Evolutionary conservation across 805 yeast genomes (phyloP).

Genomic region (Cyberlindnera mississippiensis): DNA sequence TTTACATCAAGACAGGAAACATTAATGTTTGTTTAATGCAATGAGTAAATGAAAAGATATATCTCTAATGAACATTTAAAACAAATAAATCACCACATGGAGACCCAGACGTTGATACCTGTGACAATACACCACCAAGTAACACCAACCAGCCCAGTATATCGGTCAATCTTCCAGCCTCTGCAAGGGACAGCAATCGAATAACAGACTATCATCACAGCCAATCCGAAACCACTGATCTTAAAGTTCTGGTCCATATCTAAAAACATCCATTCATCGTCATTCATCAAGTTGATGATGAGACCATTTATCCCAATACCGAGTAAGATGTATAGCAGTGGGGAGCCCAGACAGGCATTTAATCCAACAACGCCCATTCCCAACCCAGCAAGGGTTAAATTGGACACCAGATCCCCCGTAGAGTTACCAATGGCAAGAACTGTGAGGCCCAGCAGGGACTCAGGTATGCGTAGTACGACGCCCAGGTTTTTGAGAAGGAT

Average conservation of each 20-base stretch:
- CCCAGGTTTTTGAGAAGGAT: slow-evolving; percentile 59
- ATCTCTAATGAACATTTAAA: neutral
- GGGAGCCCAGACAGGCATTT: slow-evolving; percentile 96
- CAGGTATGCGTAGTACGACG: slow-evolving; percentile 55
- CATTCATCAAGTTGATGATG: slow-evolving; percentile 31
- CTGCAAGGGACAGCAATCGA: slow-evolving; percentile 23
- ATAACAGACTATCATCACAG: slow-evolving; percentile 21
- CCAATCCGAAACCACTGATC: slow-evolving; percentile 22
- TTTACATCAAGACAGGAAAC: too few relatives aligned
- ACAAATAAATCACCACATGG: too few relatives aligned
- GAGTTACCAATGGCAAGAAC: slow-evolving; percentile 92
- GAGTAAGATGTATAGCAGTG: slow-evolving; percentile 68
- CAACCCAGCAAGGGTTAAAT: slow-evolving; percentile 71
- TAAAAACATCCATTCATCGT: slow-evolving; percentile 8
- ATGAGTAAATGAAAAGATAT: too few relatives aligned
- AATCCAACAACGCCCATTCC: slow-evolving; percentile 88
- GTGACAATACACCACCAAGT: slow-evolving; percentile 28
- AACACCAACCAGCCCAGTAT: slow-evolving; percentile 24
- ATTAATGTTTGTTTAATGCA: too few relatives aligned
- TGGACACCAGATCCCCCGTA: slow-evolving; percentile 83
- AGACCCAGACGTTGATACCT: slow-evolving; percentile 19
- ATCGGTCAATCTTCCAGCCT: slow-evolving; percentile 23
- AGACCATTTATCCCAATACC: slow-evolving; percentile 80
- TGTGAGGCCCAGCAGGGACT: slow-evolving; percentile 81
- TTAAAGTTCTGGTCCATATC: slow-evolving; percentile 23